Percentiles rank a stretch among this genome's conserved stretches.
phyloP scores from a whole-genome alignment of 163 green algal genomes.

The Volvox carteri region DNA sequence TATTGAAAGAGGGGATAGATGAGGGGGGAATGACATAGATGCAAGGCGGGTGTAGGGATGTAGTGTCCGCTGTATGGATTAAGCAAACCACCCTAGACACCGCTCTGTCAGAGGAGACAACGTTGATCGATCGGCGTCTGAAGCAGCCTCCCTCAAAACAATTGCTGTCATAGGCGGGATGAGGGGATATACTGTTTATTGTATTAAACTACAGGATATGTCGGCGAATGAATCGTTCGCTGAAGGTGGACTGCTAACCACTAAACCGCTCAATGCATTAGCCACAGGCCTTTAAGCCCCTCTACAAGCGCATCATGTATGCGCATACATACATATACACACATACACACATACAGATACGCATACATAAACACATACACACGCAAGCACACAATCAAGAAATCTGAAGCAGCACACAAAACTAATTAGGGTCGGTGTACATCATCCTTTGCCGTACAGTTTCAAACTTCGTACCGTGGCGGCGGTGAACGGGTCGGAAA shows the following conservation, averaged over 20 bases:
- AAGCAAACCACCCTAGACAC: not conserved
- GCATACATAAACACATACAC: not conserved
- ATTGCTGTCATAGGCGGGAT: too few relatives aligned
- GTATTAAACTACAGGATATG: too few relatives aligned
- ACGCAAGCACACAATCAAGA: not conserved
- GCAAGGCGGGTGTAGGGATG: not conserved
- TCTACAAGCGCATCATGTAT: too few relatives aligned
- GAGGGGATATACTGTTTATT: not conserved
- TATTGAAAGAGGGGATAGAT: not conserved
- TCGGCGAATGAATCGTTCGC: too few relatives aligned
- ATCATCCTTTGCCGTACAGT: constrained; percentile 5
- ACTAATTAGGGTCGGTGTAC: not conserved
- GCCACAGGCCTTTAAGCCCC: too few relatives aligned
- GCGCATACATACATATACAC: too few relatives aligned
- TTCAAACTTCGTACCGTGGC: not conserved
- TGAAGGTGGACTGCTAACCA: too few relatives aligned
- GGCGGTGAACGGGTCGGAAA: constrained; percentile 13
- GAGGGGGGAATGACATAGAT: not conserved
- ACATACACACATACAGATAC: too few relatives aligned
- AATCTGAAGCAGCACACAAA: not conserved
- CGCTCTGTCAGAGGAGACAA: too few relatives aligned
- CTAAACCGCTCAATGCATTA: too few relatives aligned
- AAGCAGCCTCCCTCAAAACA: too few relatives aligned
- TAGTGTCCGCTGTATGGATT: not conserved
- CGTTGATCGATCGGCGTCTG: too few relatives aligned